These are phyloP conservation scores for Sistotremastrum suecicum DNA, from an alignment of 768 basidiomycete species.

Conservation along the genomic window DNA sequence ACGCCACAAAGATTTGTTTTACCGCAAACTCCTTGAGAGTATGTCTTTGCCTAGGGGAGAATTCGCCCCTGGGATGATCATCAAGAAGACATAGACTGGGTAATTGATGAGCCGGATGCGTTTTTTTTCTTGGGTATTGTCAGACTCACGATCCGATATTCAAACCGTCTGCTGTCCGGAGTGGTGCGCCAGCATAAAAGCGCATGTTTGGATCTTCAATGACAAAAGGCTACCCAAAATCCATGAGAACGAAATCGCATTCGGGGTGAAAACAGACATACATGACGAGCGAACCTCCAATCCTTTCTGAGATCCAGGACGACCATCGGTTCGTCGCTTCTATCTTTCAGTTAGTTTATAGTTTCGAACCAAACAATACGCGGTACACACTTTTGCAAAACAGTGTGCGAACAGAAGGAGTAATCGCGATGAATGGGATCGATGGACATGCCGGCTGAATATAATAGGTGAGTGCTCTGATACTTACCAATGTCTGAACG, in stretches of 20 bases:
- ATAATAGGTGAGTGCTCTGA: not conserved
- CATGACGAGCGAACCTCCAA: slow-evolving; percentile 83
- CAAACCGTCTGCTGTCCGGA: slow-evolving; percentile 79
- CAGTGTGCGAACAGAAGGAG: slow-evolving; percentile 75
- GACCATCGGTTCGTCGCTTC: slow-evolving; percentile 79
- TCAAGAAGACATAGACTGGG: slow-evolving; percentile 70
- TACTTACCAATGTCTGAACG: slow-evolving; percentile 4
- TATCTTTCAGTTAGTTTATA: slow-evolving; percentile 14
- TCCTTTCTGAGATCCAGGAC: slow-evolving; percentile 65
- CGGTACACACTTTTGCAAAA: slow-evolving; percentile 57
- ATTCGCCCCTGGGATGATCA: slow-evolving; percentile 69
- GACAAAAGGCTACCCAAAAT: slow-evolving; percentile 47
- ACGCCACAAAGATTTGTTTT: slow-evolving; percentile 7
- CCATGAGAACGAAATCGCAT: not conserved
- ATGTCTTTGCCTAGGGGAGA: slow-evolving; percentile 78
- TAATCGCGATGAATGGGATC: slow-evolving; percentile 36
- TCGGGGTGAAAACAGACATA: slow-evolving; percentile 21
- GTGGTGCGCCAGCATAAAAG: slow-evolving; percentile 86
- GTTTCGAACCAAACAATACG: not conserved
- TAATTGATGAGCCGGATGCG: too few relatives aligned
- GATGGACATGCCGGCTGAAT: slow-evolving; percentile 30
- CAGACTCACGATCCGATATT: slow-evolving; percentile 68
- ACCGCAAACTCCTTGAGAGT: slow-evolving; percentile 88
- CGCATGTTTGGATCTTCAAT: slow-evolving; percentile 50
- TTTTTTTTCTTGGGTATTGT: not conserved